Conservation (phyloP, 306 rosid species). For the Trifolium subterraneum region DNA sequence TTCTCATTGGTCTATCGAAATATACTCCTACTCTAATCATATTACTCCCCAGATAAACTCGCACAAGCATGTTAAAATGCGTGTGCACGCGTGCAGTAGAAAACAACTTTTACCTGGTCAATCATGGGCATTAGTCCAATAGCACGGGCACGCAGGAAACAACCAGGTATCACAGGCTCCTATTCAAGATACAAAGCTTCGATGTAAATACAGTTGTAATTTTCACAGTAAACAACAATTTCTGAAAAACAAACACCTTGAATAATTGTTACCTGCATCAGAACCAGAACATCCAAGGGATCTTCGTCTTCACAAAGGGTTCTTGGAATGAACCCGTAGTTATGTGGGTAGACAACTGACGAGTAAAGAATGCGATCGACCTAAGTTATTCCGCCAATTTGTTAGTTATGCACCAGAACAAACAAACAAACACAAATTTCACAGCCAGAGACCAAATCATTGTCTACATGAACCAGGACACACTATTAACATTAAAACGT, state of each 20-base stretch:
- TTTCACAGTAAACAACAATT: conserved; percentile 12
- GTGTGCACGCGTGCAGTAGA: neutral
- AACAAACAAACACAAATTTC: conserved; percentile 8
- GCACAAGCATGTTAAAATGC: neutral
- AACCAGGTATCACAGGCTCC: conserved; percentile 92
- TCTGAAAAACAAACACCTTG: neutral
- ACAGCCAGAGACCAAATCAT: conserved; percentile 3
- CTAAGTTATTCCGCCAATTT: conserved; percentile 46
- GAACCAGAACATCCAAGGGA: conserved; percentile 83
- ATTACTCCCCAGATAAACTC: neutral
- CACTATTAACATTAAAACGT: neutral
- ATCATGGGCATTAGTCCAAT: conserved; percentile 95
- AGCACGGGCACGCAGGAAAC: conserved; percentile 94
- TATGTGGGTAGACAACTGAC: conserved; percentile 92
- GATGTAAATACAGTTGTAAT: conserved; percentile 6
- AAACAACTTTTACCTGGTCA: conserved; percentile 67
- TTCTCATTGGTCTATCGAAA: neutral
- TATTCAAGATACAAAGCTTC: conserved; percentile 36
- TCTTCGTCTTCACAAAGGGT: conserved; percentile 91
- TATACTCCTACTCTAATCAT: conserved; percentile 3
- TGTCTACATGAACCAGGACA: neutral
- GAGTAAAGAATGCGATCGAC: conserved; percentile 93
- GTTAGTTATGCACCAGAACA: conserved; percentile 34
- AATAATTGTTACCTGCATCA: conserved; percentile 78
- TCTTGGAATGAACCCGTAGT: conserved; percentile 90